phyloP scores from a whole-genome alignment of 2,329 filamentous ascomycete species.

The Alternaria tenuissima region DNA sequence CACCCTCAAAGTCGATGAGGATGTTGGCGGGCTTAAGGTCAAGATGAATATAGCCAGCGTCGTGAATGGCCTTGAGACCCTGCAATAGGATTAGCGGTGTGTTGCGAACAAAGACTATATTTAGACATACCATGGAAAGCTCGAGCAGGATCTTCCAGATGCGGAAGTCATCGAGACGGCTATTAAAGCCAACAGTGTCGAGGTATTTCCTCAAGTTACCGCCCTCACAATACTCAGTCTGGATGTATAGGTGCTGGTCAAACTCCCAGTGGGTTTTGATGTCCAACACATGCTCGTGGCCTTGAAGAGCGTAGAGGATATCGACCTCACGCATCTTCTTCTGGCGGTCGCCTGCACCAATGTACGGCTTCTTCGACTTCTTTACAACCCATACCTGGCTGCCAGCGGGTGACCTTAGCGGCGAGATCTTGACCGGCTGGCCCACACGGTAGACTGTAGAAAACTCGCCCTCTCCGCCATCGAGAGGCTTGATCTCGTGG shows the following conservation, averaged over 20 bases:
- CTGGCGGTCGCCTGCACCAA: constrained; percentile 80
- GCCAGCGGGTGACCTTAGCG: constrained; percentile 32
- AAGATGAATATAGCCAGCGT: constrained; percentile 83
- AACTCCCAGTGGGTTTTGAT: constrained; percentile 90
- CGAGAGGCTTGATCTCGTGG: constrained; percentile 73
- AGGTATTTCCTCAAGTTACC: constrained; percentile 90
- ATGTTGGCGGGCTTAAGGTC: constrained; percentile 88
- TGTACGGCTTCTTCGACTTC: constrained; percentile 83
- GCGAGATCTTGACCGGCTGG: constrained; percentile 51
- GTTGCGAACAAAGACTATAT: not conserved
- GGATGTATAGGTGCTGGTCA: constrained; percentile 87
- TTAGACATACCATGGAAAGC: constrained; percentile 73
- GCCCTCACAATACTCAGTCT: constrained; percentile 96
- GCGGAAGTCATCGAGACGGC: constrained; percentile 91
- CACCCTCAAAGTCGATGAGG: constrained; percentile 80
- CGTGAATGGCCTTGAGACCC: constrained; percentile 90
- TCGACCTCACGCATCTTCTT: constrained; percentile 84
- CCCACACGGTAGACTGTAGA: constrained; percentile 88
- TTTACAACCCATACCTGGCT: constrained; percentile 84
- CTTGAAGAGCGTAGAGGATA: constrained; percentile 77
- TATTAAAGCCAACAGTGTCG: constrained; percentile 80
- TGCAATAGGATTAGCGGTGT: constrained; percentile 53
- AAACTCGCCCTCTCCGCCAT: constrained; percentile 86
- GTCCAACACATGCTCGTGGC: constrained; percentile 84
- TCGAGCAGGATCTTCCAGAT: constrained; percentile 99